Evolutionary conservation across 164 flowering plant species (phyloP).

Genomic region (Hamamelis virginiana): DNA sequence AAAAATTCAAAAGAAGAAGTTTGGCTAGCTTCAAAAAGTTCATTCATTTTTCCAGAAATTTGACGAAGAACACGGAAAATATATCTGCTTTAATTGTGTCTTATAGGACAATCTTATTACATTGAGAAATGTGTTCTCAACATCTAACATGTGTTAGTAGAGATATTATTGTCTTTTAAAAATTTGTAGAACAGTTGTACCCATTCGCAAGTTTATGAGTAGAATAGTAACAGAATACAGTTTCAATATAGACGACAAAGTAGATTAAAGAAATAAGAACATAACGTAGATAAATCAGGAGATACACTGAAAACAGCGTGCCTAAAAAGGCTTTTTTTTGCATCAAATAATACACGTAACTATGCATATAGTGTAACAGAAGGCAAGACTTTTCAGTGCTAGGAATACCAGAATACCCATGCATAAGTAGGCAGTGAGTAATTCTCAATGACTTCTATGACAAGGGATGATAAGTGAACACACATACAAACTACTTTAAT

Average conservation of each 20-base stretch:
- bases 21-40: neutral
- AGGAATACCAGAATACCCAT: neutral
- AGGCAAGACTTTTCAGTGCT: neutral
- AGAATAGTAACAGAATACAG: no score
- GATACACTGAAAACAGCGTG: neutral
- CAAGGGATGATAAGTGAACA: neutral
- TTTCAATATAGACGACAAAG: no score
- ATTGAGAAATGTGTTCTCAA: no score
- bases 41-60: neutral
- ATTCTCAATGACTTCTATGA: neutral
- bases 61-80: neutral
- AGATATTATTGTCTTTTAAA: no score
- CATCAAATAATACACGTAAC: neutral
- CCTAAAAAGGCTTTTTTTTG: neutral
- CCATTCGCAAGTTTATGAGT: no score
- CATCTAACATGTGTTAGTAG: no score
- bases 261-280: neutral
- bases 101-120: neutral
- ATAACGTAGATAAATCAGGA: neutral
- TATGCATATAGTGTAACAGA: neutral
- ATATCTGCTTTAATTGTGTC: neutral
- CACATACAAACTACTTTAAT: neutral
- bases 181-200: no score
- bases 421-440: neutral
- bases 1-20: neutral